These are phyloP conservation scores for Rhizopogon roseolus DNA, from an alignment of 768 basidiomycete genomes.

Conservation along the genomic window DNA sequence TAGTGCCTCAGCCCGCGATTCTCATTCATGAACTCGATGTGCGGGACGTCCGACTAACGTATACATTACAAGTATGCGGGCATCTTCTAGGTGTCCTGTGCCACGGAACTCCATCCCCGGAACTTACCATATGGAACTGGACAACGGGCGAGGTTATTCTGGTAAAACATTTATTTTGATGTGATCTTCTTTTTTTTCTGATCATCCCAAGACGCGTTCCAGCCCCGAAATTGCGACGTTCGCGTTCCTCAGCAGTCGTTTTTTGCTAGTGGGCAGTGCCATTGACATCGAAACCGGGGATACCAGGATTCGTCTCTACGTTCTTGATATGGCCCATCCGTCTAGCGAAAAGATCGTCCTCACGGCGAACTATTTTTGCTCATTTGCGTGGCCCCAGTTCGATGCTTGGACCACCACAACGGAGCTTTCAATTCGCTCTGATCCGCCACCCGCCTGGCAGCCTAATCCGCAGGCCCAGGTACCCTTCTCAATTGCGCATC, in stretches of 20 bases:
- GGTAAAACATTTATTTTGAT: conserved; percentile 31
- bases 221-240: conserved; percentile 34
- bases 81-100: conserved; percentile 45
- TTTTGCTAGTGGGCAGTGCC: conserved; percentile 33
- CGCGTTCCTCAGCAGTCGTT: conserved; percentile 36
- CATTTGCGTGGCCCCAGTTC: conserved; percentile 40
- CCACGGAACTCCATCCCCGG: conserved; percentile 29
- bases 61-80: conserved; percentile 51
- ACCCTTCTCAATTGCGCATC: conserved; percentile 43
- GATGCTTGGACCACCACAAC: conserved; percentile 19
- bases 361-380: conserved; percentile 27
- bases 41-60: conserved; percentile 25
- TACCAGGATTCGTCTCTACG: conserved; percentile 24
- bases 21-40: conserved; percentile 21
- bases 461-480: conserved; percentile 28
- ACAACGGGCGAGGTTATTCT: conserved; percentile 44
- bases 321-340: conserved; percentile 37
- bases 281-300: conserved; percentile 16
- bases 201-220: conserved; percentile 16
- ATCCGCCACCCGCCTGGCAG: conserved; percentile 46
- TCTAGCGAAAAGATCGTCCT: conserved; percentile 23
- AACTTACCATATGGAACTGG: conserved; percentile 66
- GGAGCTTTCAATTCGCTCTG: conserved; percentile 43
- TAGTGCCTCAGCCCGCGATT: conserved; percentile 30
- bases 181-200: conserved; percentile 1